Evolutionary conservation across 208 protist species (phyloP).

Genomic region (Trypanosomatidae sp.): DNA sequence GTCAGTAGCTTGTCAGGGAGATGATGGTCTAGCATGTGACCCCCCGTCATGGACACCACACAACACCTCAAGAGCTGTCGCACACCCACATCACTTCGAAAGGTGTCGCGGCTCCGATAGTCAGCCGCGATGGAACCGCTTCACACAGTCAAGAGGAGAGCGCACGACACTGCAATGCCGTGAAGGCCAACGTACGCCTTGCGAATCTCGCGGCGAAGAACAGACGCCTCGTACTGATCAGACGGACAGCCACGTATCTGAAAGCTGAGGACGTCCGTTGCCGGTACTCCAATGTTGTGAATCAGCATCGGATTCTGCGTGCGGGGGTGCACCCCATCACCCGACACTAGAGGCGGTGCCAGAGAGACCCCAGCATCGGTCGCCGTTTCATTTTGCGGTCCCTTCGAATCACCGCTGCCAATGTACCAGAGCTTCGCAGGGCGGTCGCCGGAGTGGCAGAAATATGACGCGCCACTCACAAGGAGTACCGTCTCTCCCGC

Average conservation of each 20-base stretch:
- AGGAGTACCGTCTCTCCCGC: constrained; percentile 61
- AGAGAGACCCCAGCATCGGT: not conserved
- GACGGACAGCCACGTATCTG: not conserved
- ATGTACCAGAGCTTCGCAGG: constrained; percentile 55
- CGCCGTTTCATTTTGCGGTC: not conserved
- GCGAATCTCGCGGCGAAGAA: constrained; percentile 68
- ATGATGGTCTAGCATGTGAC: constrained; percentile 49
- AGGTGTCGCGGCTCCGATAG: constrained; percentile 93
- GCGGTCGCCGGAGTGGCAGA: constrained; percentile 72
- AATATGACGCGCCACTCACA: constrained; percentile 58
- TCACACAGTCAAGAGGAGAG: constrained; percentile 17
- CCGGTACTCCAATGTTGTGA: constrained; percentile 49
- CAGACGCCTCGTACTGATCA: constrained; percentile 49
- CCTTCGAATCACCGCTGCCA: constrained; percentile 8
- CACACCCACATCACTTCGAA: constrained; percentile 77
- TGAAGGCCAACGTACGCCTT: constrained; percentile 86
- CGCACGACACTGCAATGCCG: constrained; percentile 15
- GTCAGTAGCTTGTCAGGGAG: constrained; percentile 34
- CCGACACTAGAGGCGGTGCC: not conserved
- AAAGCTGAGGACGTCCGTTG: constrained; percentile 79
- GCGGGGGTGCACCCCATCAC: not conserved
- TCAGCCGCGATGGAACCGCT: constrained; percentile 66
- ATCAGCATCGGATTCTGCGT: constrained; percentile 17
- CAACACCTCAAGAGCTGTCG: constrained; percentile 90
- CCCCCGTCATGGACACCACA: constrained; percentile 57